These are phyloP conservation scores for Aristolochia fimbriata DNA, from an alignment of 164 flowering plant species.

Conservation along the genomic window DNA sequence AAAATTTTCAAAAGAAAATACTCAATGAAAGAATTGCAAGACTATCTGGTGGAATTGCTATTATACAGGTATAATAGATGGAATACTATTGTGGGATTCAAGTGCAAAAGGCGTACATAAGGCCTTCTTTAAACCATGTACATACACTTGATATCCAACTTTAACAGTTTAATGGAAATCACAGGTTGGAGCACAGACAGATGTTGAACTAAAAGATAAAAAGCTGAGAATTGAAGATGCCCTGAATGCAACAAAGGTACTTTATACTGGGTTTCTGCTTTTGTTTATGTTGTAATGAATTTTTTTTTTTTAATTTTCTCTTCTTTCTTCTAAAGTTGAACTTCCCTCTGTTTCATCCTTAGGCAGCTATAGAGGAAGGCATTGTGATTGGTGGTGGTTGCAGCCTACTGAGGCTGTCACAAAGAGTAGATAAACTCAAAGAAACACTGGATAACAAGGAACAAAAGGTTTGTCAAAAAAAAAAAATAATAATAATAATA, in stretches of 20 bases:
- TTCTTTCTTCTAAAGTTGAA: too few species aligned
- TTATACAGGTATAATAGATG: conserved; percentile 48
- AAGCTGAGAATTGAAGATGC: conserved; percentile 15
- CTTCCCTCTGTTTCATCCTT: neutral
- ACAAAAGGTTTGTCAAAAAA: conserved; percentile 54
- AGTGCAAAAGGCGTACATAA: too few species aligned
- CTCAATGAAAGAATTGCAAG: conserved; percentile 82
- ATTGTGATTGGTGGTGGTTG: conserved; percentile 95
- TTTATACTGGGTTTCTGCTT: too few species aligned
- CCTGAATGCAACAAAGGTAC: conserved; percentile 53
- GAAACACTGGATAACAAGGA: conserved; percentile 64
- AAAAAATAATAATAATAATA: too few species aligned
- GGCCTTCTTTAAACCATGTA: too few species aligned
- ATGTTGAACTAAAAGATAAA: conserved; percentile 81
- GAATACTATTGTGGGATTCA: neutral
- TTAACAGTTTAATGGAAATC: neutral
- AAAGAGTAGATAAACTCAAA: conserved; percentile 57
- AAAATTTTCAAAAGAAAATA: conserved; percentile 67
- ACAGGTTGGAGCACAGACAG: conserved; percentile 90
- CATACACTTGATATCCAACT: too few species aligned
- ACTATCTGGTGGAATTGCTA: conserved; percentile 77
- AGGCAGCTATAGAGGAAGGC: conserved; percentile 98
- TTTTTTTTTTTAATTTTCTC: too few species aligned
- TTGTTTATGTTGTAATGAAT: too few species aligned
- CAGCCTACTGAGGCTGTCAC: conserved; percentile 58